Conservation (phyloP, 2,329 filamentous ascomycete species). For the Aspergillus viridinutans region DNA sequence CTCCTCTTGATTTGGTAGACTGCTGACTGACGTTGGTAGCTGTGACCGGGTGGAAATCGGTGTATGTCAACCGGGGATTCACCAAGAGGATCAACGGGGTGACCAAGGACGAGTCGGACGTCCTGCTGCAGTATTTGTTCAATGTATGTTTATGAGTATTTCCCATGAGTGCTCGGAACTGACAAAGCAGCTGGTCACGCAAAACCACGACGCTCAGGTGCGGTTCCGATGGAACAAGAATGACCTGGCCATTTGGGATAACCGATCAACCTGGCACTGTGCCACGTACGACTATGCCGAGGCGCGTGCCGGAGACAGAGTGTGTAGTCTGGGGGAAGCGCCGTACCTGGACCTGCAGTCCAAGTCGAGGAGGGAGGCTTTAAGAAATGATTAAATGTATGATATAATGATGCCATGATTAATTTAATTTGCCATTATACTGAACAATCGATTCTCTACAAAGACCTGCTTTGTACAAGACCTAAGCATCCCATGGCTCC, state of each 20-base stretch:
- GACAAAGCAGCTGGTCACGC: conserved; percentile 29
- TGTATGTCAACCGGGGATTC: conserved; percentile 46
- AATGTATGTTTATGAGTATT: too few species aligned
- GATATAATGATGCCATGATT: neutral
- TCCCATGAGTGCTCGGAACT: neutral
- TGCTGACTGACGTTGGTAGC: conserved; percentile 20
- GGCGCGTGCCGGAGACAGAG: conserved; percentile 45
- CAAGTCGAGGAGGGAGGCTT: conserved; percentile 38
- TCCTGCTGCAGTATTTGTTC: conserved; percentile 43
- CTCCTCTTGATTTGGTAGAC: neutral
- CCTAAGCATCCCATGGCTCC: conserved; percentile 21
- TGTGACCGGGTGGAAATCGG: conserved; percentile 59
- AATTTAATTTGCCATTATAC: neutral
- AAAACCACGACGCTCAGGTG: conserved; percentile 51
- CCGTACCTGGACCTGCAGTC: conserved; percentile 47
- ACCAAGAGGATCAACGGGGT: conserved; percentile 43
- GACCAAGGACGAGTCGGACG: conserved; percentile 41
- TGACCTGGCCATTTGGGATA: conserved; percentile 34
- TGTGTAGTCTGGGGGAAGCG: conserved; percentile 50
- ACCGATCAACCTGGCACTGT: conserved; percentile 43
- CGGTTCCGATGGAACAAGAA: conserved; percentile 49
- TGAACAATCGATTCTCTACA: neutral
- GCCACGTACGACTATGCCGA: conserved; percentile 28
- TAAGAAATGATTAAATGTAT: neutral
- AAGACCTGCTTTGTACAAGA: neutral